phyloP scores from a whole-genome alignment of 805 yeast species.

The Candida lessepsii region DNA sequence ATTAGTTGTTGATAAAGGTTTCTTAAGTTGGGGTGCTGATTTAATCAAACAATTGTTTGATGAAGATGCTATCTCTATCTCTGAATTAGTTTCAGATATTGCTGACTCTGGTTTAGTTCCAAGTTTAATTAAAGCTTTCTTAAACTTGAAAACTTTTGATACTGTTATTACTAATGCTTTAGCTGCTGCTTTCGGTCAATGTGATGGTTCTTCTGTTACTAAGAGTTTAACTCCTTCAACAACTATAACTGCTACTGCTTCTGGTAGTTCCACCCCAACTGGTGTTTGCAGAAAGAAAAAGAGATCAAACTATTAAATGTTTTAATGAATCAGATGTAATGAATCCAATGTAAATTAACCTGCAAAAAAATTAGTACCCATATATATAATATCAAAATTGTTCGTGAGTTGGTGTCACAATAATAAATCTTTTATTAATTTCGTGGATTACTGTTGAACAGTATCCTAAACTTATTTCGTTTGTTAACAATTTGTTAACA shows the following conservation, averaged over 20 bases:
- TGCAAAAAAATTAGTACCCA: slow-evolving; percentile 3
- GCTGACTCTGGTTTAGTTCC: slow-evolving; percentile 38
- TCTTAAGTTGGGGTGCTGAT: slow-evolving; percentile 38
- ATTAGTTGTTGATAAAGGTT: slow-evolving; percentile 36
- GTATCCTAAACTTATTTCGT: slow-evolving; percentile 4
- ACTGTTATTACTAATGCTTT: slow-evolving; percentile 42
- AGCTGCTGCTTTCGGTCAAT: slow-evolving; percentile 41
- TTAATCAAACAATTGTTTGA: slow-evolving; percentile 32
- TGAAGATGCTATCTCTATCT: slow-evolving; percentile 26
- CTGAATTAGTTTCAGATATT: slow-evolving; percentile 29
- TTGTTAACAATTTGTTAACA: not conserved
- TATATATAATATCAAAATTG: slow-evolving; percentile 7
- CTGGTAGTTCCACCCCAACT: slow-evolving; percentile 14
- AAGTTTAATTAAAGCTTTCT: slow-evolving; percentile 36
- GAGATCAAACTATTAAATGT: slow-evolving; percentile 23
- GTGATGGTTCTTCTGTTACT: slow-evolving; percentile 30
- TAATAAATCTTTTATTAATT: slow-evolving; percentile 3
- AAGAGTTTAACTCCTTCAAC: slow-evolving; percentile 24
- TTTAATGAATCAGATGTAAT: slow-evolving; percentile 5
- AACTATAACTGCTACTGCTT: slow-evolving; percentile 18
- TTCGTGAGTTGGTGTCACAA: slow-evolving; percentile 2
- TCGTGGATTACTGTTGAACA: slow-evolving; percentile 13
- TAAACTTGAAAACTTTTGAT: slow-evolving; percentile 36
- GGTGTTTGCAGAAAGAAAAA: slow-evolving; percentile 23
- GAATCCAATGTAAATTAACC: not conserved